Evolutionary conservation across 345 rosid genomes (phyloP).

Genomic region (Carallia brachiata): DNA sequence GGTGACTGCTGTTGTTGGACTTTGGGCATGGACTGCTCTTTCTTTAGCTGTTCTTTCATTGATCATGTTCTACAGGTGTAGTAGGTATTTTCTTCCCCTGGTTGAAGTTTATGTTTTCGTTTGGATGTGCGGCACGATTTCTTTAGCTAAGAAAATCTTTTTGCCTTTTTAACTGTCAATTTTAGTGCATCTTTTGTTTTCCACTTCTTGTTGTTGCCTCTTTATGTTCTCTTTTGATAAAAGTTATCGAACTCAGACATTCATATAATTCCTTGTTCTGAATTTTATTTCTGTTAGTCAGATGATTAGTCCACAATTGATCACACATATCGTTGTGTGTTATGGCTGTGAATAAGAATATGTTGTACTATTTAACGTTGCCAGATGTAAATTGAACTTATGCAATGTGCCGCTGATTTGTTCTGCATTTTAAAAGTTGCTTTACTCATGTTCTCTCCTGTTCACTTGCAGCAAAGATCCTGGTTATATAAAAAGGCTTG

Average conservation of each 20-base stretch:
- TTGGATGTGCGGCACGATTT: not conserved
- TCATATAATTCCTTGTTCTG: no score
- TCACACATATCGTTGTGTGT: no score
- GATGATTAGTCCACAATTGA: no score
- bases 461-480: slow-evolving; percentile 79
- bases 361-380: not conserved
- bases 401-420: not conserved
- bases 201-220: no score
- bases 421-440: not conserved
- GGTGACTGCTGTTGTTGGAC: slow-evolving; percentile 79
- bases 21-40: slow-evolving; percentile 78
- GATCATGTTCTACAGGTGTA: slow-evolving; percentile 62
- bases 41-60: slow-evolving; percentile 61
- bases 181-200: not conserved
- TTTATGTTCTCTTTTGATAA: no score
- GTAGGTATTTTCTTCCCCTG: slow-evolving; percentile 55
- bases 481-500: slow-evolving; percentile 57
- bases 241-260: no score
- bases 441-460: slow-evolving; percentile 13
- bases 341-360: no score
- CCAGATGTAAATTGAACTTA: not conserved
- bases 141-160: not conserved
- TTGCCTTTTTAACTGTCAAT: not conserved
- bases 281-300: no score
- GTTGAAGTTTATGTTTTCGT: not conserved